Conservation (phyloP, 2,329 filamentous ascomycete genomes). For the Colletotrichum melonis region DNA sequence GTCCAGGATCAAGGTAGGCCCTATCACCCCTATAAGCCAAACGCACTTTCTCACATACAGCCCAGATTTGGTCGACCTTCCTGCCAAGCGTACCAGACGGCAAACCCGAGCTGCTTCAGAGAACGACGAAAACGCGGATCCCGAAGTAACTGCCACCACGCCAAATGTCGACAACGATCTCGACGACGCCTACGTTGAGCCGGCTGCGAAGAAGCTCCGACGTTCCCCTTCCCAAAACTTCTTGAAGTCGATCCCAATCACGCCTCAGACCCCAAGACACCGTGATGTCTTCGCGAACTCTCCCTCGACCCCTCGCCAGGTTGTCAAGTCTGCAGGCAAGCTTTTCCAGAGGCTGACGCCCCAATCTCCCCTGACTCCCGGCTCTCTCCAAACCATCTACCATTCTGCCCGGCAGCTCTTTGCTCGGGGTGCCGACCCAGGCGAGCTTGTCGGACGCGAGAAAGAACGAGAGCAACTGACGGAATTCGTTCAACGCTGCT, state of each 20-base stretch:
- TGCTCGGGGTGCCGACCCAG: conserved; percentile 79
- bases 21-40: not conserved
- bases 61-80: conserved; percentile 40
- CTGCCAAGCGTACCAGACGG: conserved; percentile 60
- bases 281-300: conserved; percentile 80
- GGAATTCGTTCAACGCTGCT: conserved; percentile 74
- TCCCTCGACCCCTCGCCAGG: conserved; percentile 84
- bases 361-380: conserved; percentile 78
- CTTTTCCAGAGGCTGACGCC: conserved; percentile 83
- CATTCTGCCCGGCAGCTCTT: conserved; percentile 90
- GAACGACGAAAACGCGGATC: conserved; percentile 76
- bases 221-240: conserved; percentile 45
- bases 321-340: conserved; percentile 81
- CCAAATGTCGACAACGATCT: conserved; percentile 57
- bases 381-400: conserved; percentile 80
- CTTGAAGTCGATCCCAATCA: conserved; percentile 63
- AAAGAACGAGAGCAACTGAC: conserved; percentile 73
- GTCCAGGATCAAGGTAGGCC: conserved; percentile 38
- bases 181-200: conserved; percentile 46
- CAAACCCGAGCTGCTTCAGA: conserved; percentile 55
- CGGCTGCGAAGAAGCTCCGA: conserved; percentile 40
- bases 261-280: conserved; percentile 80
- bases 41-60: conserved; percentile 12
- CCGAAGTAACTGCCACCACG: conserved; percentile 50
- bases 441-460: conserved; percentile 82